These are phyloP conservation scores for Candida suzukii DNA, from an alignment of 805 yeast species.

Conservation along the genomic window DNA sequence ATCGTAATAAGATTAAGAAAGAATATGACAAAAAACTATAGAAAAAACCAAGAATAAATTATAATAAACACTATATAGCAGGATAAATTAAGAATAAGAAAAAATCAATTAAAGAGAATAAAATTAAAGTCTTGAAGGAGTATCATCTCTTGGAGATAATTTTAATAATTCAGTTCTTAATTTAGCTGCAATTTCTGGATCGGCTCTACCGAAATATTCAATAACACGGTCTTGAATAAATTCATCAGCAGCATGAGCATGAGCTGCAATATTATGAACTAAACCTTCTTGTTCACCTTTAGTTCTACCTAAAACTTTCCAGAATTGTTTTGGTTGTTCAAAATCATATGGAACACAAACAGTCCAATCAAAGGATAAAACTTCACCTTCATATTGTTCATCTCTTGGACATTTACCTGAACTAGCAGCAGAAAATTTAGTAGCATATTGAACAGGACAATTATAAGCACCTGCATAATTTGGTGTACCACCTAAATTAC, in stretches of 20 bases:
- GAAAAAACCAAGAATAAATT: not conserved
- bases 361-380: conserved; percentile 79
- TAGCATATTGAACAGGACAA: conserved; percentile 39
- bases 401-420: conserved; percentile 11
- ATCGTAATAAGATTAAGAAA: too few relatives aligned
- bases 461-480: conserved; percentile 59
- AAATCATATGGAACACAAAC: conserved; percentile 57
- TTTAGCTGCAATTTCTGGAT: conserved; percentile 56
- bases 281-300: conserved; percentile 80
- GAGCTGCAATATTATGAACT: conserved; percentile 78
- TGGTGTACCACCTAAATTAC: conserved; percentile 72
- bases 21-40: not conserved
- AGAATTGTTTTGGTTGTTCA: conserved; percentile 69
- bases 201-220: conserved; percentile 69
- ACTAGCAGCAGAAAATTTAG: conserved; percentile 24
- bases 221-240: conserved; percentile 73
- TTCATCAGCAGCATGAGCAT: conserved; percentile 61
- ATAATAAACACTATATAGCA: not conserved
- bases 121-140: conserved; percentile 19
- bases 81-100: not conserved
- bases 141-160: conserved; percentile 37
- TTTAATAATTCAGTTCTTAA: conserved; percentile 58
- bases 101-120: not conserved
- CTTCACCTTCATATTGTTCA: conserved; percentile 27
- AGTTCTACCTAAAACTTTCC: conserved; percentile 69